phyloP scores from a whole-genome alignment of 371 early-diverging fungal genomes.

The Apophysomyces variabilis region DNA sequence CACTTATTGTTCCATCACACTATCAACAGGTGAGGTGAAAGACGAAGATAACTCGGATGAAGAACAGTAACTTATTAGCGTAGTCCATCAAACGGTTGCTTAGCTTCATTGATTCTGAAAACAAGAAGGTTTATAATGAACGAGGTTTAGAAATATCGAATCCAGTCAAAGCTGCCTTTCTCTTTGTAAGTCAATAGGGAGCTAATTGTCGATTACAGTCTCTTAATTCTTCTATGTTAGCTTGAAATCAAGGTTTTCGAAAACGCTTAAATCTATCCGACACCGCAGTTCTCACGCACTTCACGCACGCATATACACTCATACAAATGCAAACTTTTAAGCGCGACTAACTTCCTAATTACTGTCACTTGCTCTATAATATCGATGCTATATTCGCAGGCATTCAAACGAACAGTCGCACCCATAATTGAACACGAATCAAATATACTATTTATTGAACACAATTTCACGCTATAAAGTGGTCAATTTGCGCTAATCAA shows the following conservation, averaged over 20 bases:
- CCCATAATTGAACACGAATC: too few relatives aligned
- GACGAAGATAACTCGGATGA: not conserved
- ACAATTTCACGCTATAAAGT: too few relatives aligned
- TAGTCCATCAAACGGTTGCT: conserved; percentile 41
- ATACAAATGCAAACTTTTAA: not conserved
- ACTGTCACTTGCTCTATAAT: too few relatives aligned
- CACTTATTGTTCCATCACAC: conserved; percentile 46
- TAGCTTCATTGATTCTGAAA: conserved; percentile 48
- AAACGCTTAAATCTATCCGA: not conserved
- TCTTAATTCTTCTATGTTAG: conserved; percentile 4
- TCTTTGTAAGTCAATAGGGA: conserved; percentile 43
- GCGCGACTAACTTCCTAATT: too few relatives aligned
- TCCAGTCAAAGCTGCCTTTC: conserved; percentile 52
- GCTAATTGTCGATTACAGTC: too few relatives aligned
- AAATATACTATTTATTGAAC: too few relatives aligned
- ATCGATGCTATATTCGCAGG: too few relatives aligned
- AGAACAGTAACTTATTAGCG: not conserved
- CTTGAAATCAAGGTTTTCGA: conserved; percentile 22
- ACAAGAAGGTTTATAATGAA: conserved; percentile 38
- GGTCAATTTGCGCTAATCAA: too few relatives aligned
- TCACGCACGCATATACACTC: not conserved
- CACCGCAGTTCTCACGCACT: not conserved
- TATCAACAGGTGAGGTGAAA: conserved; percentile 45
- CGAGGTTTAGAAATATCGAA: conserved; percentile 42
- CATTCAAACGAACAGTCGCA: too few relatives aligned